These are phyloP conservation scores for Heterobasidion occidentale DNA, from an alignment of 1,284 basidiomycete species.

Conservation along the genomic window DNA sequence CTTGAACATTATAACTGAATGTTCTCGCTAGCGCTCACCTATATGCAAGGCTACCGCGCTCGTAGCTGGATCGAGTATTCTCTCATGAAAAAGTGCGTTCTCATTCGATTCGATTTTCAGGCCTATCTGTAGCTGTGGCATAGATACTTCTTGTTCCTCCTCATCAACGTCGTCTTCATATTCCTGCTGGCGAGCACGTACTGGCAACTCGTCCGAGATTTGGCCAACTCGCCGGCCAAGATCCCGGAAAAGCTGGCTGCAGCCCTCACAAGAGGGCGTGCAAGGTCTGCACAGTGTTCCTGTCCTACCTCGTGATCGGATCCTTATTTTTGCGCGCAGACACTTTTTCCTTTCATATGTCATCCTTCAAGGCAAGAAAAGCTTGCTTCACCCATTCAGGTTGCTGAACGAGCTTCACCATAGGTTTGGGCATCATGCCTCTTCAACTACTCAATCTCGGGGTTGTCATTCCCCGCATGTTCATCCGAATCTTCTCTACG, in stretches of 20 bases:
- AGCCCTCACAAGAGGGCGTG: slow-evolving; percentile 68
- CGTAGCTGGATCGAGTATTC: slow-evolving; percentile 92
- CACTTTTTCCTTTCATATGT: slow-evolving; percentile 97
- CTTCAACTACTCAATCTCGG: slow-evolving; percentile 88
- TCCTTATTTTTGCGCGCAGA: slow-evolving; percentile 29
- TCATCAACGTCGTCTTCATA: slow-evolving; percentile 94
- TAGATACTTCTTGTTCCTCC: slow-evolving; percentile 91
- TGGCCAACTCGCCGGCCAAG: slow-evolving; percentile 82
- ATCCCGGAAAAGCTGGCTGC: slow-evolving; percentile 86
- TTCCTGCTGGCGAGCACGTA: slow-evolving; percentile 89
- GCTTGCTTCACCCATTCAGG: not conserved
- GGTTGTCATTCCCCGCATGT: slow-evolving; percentile 68
- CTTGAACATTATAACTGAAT: too few species aligned
- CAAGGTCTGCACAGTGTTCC: slow-evolving; percentile 35
- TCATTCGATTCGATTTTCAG: not conserved
- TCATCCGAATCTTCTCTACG: slow-evolving; percentile 69
- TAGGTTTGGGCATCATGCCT: slow-evolving; percentile 90
- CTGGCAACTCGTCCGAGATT: slow-evolving; percentile 80
- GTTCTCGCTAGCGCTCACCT: slow-evolving; percentile 68
- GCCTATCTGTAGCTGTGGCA: not conserved
- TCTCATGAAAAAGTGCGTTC: slow-evolving; percentile 77
- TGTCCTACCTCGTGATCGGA: not conserved
- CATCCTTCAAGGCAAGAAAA: slow-evolving; percentile 73
- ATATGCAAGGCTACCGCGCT: slow-evolving; percentile 83
- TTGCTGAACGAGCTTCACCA: not conserved